Evolutionary conservation across 805 yeast genomes (phyloP), one percentile per base, ranked within the genome.

Genomic region (Starmerella vitae): DNA sequence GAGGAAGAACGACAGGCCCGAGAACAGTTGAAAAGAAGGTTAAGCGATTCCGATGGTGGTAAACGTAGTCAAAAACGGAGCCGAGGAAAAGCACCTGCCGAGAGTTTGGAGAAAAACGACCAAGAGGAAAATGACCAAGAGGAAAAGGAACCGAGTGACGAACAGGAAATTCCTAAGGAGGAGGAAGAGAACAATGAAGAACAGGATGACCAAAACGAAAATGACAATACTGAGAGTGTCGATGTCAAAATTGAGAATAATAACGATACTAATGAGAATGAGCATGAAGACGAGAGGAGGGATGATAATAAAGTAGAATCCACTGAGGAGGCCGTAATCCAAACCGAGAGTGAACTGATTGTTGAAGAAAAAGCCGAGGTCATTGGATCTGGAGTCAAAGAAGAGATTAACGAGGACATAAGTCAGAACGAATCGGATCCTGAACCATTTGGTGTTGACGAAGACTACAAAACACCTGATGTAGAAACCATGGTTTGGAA

Each of bases 401-500:
- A 15, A 9, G 20, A n/a, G 17, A 13, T 13, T 12, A 18, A 17
- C 20, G 33, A 14, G 5, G 17, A 24, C 21, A 24, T 5, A 10
- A 19, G 24, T 4, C 18, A 26, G 7, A 17, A 17, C 17, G 29
- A 20, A 4, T 20, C 28, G 5, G 19, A 13, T 3, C 15, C 42
- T 18, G 21, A 27, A 17, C 17, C 5, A 13, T 28, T 22, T 21
- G 18, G 20, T 10, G 9, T 4, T 2, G 37, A 38, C 12, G 43
- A 38, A 17, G 40, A 41, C 5, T 33, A 30, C 27, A 5, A 29
- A 10, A 33, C 39, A 2, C 51, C 58, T 12, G 62, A 61, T 36
- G 57, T 55, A n/a, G 63, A 58, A 33, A 54, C 61, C 9, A 58
- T 54, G 37, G 58, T 62, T 46, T 86, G 96, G 96, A 49, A 71